Base-by-base conservation (phyloP, 140 eudicot genomes). In the Bidens hawaiensis region DNA sequence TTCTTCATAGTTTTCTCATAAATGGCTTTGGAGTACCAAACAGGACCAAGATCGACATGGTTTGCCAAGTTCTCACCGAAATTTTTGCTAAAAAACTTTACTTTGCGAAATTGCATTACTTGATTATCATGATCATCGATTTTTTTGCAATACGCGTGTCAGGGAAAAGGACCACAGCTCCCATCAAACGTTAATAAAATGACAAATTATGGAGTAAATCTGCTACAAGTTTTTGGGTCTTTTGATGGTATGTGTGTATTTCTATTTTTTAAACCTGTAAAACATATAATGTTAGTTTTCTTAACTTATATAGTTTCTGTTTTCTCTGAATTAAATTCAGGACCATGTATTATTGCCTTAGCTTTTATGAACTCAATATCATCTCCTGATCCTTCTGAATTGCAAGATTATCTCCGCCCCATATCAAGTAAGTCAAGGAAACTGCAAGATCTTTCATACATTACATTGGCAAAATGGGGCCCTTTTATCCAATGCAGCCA, bases 161-260 rank as follows among this genome's bases (percentile, higher is more conserved):
- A 84, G 93, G 76, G 71, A 23, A 30, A 27, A 34, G 78, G 69
- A 42, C 85, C 81, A 10, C 93, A 75, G 23, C 75, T 72, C 34
- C 93, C 93, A 55, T 78, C 85, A 45, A 33, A 75, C 30, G 73
- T 85, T 59, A 81, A 74, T 57, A 15, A 56, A 59, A 48, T 68
- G 78, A 60, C 78, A 33, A 81, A 70, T 16, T 69, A 78, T 78
- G 94, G 94, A 60, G 77, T 77, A 43, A 85, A 85, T 76, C 63
- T 69, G 31, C 69, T 81, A n/a, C 83, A 85, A 76, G 83, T 60
- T 34, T n/a, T 75, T 46, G 94, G 94, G 16, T 56, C 81, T 14
- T 78, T 81, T 47, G 68, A 75, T 66, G 94, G 94, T 85, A 75
- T 72, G 22, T 57, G 43, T 75, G 38, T 28, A 56, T 69, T 26